These are phyloP conservation scores for Gaeumannomyces sp. DNA, from an alignment of 2,329 filamentous ascomycete species.

Conservation along the genomic window DNA sequence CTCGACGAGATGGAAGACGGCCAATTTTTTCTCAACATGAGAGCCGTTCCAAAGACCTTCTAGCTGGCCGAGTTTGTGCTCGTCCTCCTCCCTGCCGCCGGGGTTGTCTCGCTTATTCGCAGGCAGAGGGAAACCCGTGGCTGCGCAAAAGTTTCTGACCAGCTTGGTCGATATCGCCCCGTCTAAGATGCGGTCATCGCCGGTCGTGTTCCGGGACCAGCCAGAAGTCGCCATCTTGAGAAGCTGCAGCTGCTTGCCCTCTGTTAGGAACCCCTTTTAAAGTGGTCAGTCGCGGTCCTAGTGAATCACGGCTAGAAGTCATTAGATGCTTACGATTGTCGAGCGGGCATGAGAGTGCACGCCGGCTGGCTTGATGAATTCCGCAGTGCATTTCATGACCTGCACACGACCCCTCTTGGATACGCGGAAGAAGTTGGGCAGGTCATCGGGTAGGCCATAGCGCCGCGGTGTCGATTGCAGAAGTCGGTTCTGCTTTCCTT, in stretches of 20 bases:
- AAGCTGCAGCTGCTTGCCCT: background rate
- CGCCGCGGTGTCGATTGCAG: background rate
- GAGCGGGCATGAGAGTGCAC: too few relatives aligned
- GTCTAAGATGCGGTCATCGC: background rate
- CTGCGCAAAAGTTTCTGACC: background rate
- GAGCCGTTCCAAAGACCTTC: background rate
- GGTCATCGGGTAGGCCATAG: background rate
- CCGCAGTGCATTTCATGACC: background rate
- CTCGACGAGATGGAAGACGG: background rate
- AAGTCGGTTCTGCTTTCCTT: background rate
- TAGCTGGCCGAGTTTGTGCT: background rate
- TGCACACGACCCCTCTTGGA: background rate
- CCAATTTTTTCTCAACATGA: conserved; percentile 6
- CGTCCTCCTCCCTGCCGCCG: background rate
- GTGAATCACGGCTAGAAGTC: background rate
- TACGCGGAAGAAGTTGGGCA: too few relatives aligned
- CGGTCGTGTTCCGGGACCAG: background rate
- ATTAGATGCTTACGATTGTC: background rate
- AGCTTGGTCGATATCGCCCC: background rate
- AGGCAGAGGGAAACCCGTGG: background rate
- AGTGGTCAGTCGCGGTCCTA: too few relatives aligned
- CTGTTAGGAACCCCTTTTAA: background rate
- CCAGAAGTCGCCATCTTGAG: conserved; percentile 1
- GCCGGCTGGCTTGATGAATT: background rate
- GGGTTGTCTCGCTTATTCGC: background rate